Conservation (phyloP, 805 yeast species). For the Metschnikowia borealis region DNA sequence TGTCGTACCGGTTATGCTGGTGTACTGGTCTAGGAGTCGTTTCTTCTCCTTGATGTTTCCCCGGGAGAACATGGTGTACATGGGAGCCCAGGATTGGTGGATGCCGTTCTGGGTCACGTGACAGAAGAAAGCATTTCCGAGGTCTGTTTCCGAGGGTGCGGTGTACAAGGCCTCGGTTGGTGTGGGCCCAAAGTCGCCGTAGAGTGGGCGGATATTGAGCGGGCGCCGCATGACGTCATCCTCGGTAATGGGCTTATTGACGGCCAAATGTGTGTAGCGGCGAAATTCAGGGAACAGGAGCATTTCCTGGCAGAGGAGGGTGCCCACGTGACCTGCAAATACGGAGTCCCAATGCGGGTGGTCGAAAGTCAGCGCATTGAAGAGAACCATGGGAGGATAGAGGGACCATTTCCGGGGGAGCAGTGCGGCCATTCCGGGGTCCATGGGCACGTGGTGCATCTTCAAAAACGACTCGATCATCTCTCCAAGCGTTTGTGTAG, state of each 20-base stretch:
- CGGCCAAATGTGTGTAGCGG: conserved; percentile 58
- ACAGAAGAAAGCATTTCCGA: conserved; percentile 67
- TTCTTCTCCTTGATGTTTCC: conserved; percentile 83
- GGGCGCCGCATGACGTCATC: conserved; percentile 63
- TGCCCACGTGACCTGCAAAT: conserved; percentile 2
- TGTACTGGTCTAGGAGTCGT: conserved; percentile 48
- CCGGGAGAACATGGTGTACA: conserved; percentile 80
- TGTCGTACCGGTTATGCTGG: conserved; percentile 33
- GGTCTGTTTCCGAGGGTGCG: conserved; percentile 32
- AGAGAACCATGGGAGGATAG: conserved; percentile 64
- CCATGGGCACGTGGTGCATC: neutral
- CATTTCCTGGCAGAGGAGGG: conserved; percentile 16
- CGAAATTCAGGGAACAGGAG: neutral
- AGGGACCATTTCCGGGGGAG: conserved; percentile 56
- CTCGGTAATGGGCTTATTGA: conserved; percentile 62
- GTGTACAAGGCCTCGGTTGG: conserved; percentile 14
- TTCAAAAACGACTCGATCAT: neutral
- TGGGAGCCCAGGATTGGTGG: conserved; percentile 78
- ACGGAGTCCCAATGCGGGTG: conserved; percentile 28
- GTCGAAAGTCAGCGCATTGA: conserved; percentile 48
- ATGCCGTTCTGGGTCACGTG: conserved; percentile 67
- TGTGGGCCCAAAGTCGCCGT: conserved; percentile 62
- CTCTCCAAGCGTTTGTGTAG: neutral
- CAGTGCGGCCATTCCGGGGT: neutral
- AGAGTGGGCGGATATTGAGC: conserved; percentile 50